Evolutionary conservation across 371 early-diverging fungal species (phyloP).

Genomic region (Mucor sp.): DNA sequence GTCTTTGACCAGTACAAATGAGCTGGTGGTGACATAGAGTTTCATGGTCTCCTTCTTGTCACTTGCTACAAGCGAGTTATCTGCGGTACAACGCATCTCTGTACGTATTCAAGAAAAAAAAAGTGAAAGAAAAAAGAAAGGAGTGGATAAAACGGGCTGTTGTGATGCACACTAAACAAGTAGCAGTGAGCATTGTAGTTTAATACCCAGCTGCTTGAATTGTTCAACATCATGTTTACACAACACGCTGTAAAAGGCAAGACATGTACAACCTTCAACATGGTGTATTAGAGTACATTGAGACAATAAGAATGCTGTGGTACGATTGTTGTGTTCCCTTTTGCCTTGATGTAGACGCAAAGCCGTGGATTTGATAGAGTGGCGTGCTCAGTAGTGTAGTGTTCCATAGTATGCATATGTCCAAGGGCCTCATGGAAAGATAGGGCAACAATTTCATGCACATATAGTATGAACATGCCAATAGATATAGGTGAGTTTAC

Average conservation of each 20-base stretch:
- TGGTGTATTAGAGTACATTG: not conserved
- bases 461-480: too few species aligned
- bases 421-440: too few species aligned
- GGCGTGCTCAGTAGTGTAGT: too few species aligned
- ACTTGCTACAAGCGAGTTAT: not conserved
- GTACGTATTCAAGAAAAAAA: not conserved
- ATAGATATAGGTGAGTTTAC: too few species aligned
- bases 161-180: not conserved
- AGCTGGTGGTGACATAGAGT: constrained; percentile 26
- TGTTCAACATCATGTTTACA: not conserved
- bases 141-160: not conserved
- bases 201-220: not conserved
- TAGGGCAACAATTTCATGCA: too few species aligned
- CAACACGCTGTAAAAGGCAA: not conserved
- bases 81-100: constrained; percentile 6
- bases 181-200: not conserved
- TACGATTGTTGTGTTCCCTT: not conserved
- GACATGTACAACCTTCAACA: not conserved
- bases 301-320: not conserved
- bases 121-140: not conserved
- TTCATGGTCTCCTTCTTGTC: constrained; percentile 13
- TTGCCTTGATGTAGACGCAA: too few species aligned
- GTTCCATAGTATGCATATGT: too few species aligned
- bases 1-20: constrained; percentile 28
- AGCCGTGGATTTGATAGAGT: too few species aligned